Conservation (phyloP, 2,329 filamentous ascomycete genomes). For the Myotisia sp. region DNA sequence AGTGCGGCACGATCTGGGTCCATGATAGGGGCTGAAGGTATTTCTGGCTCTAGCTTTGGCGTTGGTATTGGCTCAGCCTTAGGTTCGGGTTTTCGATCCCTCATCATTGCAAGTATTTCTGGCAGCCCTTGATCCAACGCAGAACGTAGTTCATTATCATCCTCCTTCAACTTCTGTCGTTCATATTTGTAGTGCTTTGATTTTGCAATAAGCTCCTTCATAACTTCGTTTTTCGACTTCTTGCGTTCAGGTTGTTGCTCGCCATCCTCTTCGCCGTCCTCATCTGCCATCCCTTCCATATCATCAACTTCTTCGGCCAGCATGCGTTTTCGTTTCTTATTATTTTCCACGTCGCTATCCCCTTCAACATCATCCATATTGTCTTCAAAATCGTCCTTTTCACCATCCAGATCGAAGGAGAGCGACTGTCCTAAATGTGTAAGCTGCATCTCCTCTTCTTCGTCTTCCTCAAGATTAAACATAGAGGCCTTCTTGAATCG, state of each 20-base stretch:
- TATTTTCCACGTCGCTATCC: constrained; percentile 45
- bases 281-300: constrained; percentile 26
- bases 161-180: constrained; percentile 79
- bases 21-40: constrained; percentile 35
- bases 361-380: constrained; percentile 45
- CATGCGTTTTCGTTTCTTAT: constrained; percentile 36
- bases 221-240: constrained; percentile 91
- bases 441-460: constrained; percentile 52
- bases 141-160: constrained; percentile 74
- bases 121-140: constrained; percentile 73
- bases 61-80: constrained; percentile 33
- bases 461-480: constrained; percentile 83
- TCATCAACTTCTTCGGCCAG: constrained; percentile 33
- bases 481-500: constrained; percentile 61
- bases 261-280: constrained; percentile 32
- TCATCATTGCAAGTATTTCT: constrained; percentile 59
- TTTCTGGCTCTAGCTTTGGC: too few relatives aligned
- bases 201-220: constrained; percentile 95
- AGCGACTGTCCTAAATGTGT: constrained; percentile 75
- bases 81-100: constrained; percentile 40
- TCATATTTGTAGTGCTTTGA: constrained; percentile 93
- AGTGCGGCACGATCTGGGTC: constrained; percentile 51
- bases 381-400: constrained; percentile 64
- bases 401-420: constrained; percentile 42
- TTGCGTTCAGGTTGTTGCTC: constrained; percentile 60